These are phyloP conservation scores for Xerophyta viscosa DNA, from an alignment of 106 monocot genomes.

Conservation along the genomic window DNA sequence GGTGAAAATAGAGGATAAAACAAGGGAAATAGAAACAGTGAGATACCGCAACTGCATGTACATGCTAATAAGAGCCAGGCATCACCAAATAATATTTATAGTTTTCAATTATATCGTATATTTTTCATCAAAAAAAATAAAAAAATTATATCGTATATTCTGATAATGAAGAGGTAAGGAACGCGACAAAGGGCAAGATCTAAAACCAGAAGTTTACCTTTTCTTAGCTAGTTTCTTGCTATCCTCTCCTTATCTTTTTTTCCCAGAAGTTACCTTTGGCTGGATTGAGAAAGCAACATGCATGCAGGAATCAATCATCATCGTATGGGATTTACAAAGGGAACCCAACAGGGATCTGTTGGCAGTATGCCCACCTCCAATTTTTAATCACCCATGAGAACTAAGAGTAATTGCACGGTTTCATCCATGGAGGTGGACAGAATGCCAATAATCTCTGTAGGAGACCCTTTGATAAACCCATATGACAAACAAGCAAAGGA, in stretches of 20 bases:
- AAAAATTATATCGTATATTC: too few species aligned
- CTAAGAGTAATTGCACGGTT: not conserved
- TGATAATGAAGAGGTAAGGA: too few species aligned
- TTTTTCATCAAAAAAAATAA: too few species aligned
- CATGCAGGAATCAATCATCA: conserved; percentile 2
- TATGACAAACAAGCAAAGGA: conserved; percentile 8
- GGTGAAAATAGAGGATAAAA: too few species aligned
- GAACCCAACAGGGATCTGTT: conserved; percentile 39
- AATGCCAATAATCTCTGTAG: conserved; percentile 62
- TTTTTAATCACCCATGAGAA: not conserved
- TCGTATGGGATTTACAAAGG: conserved; percentile 38
- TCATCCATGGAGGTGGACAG: conserved; percentile 67
- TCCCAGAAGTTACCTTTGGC: not conserved
- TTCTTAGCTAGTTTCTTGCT: too few species aligned
- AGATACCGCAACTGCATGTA: too few species aligned
- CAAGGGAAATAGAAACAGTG: too few species aligned
- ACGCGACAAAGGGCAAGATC: too few species aligned
- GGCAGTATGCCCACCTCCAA: conserved; percentile 63
- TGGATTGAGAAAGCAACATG: conserved; percentile 1
- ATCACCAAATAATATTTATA: too few species aligned
- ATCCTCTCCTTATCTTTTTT: not conserved
- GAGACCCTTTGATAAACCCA: conserved; percentile 52
- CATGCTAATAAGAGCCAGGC: too few species aligned
- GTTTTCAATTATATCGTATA: too few species aligned
- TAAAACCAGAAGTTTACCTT: too few species aligned